A percentile compares a stretch with the other conserved stretches of the same genome.
These are phyloP conservation scores for Mariannaea elegans DNA, from an alignment of 2,329 filamentous ascomycete genomes.

Conservation along the genomic window DNA sequence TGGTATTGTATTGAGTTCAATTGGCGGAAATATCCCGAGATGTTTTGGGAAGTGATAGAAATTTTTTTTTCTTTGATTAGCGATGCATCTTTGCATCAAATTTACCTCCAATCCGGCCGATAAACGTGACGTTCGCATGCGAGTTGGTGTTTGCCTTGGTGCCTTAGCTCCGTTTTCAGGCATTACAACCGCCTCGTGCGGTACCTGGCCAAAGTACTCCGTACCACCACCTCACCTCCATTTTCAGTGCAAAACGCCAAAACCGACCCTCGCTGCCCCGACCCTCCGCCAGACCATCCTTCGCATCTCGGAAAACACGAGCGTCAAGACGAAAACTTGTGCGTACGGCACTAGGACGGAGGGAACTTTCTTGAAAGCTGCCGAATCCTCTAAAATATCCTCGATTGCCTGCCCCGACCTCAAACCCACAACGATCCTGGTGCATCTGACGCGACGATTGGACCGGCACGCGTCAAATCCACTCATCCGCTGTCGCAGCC, in stretches of 20 bases:
- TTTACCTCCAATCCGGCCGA: no score
- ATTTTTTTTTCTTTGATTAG: no score
- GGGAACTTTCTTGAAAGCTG: not conserved
- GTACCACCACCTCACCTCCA: slow-evolving; percentile 25
- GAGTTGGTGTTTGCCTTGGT: slow-evolving; percentile 42
- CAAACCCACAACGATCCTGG: slow-evolving; percentile 17
- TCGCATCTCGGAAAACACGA: slow-evolving; percentile 17
- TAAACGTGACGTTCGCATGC: not conserved
- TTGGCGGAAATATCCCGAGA: not conserved
- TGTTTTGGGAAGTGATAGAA: no score
- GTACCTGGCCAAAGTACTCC: slow-evolving; percentile 40
- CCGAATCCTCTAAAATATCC: slow-evolving; percentile 5
- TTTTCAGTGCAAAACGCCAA: slow-evolving; percentile 23
- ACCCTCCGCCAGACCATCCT: slow-evolving; percentile 14
- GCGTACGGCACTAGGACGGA: not conserved
- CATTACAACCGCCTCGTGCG: slow-evolving; percentile 25
- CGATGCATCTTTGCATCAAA: no score
- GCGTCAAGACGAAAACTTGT: slow-evolving; percentile 1
- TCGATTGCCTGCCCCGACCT: slow-evolving; percentile 4
- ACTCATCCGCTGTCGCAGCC: slow-evolving; percentile 34
- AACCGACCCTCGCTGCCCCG: slow-evolving; percentile 16
- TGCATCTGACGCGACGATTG: slow-evolving; percentile 40
- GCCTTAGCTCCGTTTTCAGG: slow-evolving; percentile 44
- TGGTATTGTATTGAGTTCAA: not conserved
- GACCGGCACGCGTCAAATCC: slow-evolving; percentile 42